Evolutionary conservation across 2,329 filamentous ascomycete genomes (phyloP), one percentile per base, ranked within the genome.

Genomic region (Hirsutella thompsonii): DNA sequence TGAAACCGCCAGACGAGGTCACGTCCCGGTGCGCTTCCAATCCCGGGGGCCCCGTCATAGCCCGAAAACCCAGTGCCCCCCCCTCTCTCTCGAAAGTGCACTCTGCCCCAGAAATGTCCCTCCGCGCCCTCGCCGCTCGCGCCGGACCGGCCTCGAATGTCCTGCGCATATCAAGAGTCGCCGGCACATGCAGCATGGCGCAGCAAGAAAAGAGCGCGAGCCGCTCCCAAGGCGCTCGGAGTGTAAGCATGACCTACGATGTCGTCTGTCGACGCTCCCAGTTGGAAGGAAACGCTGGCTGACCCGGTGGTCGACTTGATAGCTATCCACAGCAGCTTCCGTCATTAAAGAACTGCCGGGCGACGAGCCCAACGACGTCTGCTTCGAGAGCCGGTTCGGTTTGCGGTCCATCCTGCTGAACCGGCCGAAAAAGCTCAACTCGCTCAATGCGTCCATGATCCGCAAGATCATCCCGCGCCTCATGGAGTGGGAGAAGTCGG

Each of bases 381-480:
- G 94, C 45, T 98, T 98, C 72, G 79, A 79, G 62, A 87, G 79
- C 57, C 73, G 83, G 53, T 94, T 92, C 63, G 92, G 92, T 48
- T 75, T 96, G 39, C 85, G 92, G 47, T 88, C 83, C 51, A 81
- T 98, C 56, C 83, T 94, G 66, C 83, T 98, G 51, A 98, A 98
- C 69, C 81, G 92, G 44, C 92, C 90, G 5, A 72, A 76, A 57
- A 94, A 95, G 68, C 74, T 88, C 59, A 96, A 98, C 65, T 83
- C 90, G 20, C 77, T 98, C 50, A 89, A 93, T 61, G 84, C 73
- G 40, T 95, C 89, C 43, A 98, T 98, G 93, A 84, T 83, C 47
- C 78, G 85, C 54, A 96, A 98, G 68, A 96, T 98, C 52, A 69
- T 88, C 37, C 89, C 90, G 19, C 77, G 92, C 43, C 62, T 98